Percentiles rank a stretch among this genome's conserved stretches.
phyloP scores from a whole-genome alignment of 345 rosid genomes.

The Eucalyptus caleyi region DNA sequence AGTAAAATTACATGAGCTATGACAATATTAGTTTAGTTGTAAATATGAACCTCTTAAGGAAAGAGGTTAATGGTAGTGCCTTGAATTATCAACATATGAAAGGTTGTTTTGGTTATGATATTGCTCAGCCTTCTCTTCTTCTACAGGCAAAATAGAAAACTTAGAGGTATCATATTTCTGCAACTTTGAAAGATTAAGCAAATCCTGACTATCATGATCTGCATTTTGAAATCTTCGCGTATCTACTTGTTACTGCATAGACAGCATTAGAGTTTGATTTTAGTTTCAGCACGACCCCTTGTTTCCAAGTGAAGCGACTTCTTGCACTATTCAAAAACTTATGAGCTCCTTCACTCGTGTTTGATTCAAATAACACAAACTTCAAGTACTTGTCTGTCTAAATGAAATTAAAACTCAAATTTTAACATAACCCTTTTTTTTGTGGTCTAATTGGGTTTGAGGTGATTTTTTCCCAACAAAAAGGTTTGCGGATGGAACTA shows the following conservation, averaged over 20 bases:
- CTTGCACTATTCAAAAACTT: not conserved
- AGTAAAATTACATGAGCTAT: too few relatives aligned
- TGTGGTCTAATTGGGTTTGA: too few relatives aligned
- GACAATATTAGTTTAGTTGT: not conserved
- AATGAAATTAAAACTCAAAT: too few relatives aligned
- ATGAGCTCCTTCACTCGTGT: not conserved
- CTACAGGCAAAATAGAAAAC: not conserved
- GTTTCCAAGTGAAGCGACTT: not conserved
- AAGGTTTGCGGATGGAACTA: too few relatives aligned
- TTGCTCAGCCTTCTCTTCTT: not conserved
- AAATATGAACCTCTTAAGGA: not conserved
- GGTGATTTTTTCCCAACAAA: too few relatives aligned
- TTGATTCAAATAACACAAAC: not conserved
- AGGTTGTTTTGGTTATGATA: not conserved
- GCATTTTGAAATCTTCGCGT: too few relatives aligned
- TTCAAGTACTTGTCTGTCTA: not conserved
- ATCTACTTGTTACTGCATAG: too few relatives aligned
- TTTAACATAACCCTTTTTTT: too few relatives aligned
- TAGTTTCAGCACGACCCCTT: too few relatives aligned
- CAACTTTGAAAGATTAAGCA: not conserved
- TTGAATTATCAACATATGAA: not conserved
- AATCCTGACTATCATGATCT: too few relatives aligned
- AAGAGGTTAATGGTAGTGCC: not conserved
- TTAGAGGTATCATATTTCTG: not conserved
- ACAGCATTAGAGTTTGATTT: too few relatives aligned